Conservation (phyloP, 192 early-diverging fungal species). For the Hyaloraphidium curvatum region DNA sequence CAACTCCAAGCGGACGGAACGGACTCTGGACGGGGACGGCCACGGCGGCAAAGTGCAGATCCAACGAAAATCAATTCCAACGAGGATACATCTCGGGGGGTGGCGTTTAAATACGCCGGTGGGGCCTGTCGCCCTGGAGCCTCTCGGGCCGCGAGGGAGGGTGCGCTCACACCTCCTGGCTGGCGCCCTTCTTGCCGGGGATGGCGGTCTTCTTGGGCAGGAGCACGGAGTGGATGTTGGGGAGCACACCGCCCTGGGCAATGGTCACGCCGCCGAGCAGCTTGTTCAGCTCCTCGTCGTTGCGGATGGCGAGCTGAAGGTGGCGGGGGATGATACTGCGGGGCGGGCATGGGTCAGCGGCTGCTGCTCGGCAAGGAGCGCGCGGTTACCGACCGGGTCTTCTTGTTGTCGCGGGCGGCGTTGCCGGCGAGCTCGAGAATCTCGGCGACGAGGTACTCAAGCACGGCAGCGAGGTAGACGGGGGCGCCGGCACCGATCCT, state of each 20-base stretch:
- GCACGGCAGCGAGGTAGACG: conserved; percentile 86
- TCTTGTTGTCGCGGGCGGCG: conserved; percentile 87
- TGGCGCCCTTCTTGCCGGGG: conserved; percentile 9
- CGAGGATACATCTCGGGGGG: too few relatives aligned
- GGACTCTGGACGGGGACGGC: too few relatives aligned
- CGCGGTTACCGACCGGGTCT: too few relatives aligned
- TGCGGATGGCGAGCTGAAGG: conserved; percentile 84
- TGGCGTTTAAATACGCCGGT: too few relatives aligned
- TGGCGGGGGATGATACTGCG: conserved; percentile 75
- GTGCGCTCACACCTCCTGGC: conserved; percentile 1
- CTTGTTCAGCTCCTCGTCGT: conserved; percentile 91
- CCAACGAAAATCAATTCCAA: too few relatives aligned
- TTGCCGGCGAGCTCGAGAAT: conserved; percentile 92
- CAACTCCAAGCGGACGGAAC: too few relatives aligned
- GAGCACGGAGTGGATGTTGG: conserved; percentile 74
- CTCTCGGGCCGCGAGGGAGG: too few relatives aligned
- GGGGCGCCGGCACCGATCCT: conserved; percentile 40
- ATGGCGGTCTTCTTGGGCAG: conserved; percentile 68
- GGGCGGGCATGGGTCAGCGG: too few relatives aligned
- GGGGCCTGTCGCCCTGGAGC: too few relatives aligned
- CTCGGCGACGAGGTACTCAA: conserved; percentile 91
- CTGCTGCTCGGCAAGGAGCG: too few relatives aligned
- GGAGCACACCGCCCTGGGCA: conserved; percentile 83
- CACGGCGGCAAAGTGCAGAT: too few relatives aligned
- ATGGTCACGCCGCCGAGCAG: conserved; percentile 75